Base-by-base conservation (phyloP, 768 basidiomycete species). In the Clitopilus passeckerianus region DNA sequence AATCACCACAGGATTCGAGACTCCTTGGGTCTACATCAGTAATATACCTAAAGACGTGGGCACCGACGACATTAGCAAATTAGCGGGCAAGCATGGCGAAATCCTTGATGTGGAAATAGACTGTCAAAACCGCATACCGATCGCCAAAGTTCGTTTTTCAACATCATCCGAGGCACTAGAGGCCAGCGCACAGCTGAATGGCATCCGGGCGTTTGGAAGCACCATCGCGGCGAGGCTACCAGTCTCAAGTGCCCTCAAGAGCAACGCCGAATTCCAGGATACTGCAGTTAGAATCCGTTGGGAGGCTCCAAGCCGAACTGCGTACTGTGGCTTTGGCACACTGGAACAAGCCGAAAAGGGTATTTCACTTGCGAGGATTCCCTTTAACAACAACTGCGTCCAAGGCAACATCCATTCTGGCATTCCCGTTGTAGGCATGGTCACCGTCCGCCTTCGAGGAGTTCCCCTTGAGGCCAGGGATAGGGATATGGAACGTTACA, bases 1-100 rank as follows among this genome's bases (percentile, higher is more conserved):
- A 0, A 67, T 91, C 6, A 69, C 70, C 6, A 91, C 90, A 1
- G 86, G 86, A 1, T 87, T 91, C 43, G 90, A 93, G 64, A 86
- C 86, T 0, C 80, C 79, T 6, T 84, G 83, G 75, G 66, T 91
- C 8, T 72, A 78, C 35, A 61, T 93, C 1, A 74, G 75, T 5
- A 81, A 86, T 22, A 65, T 92, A 3, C 80, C 82, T 0, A 37
- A 61, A 0, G 60, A 61, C 0, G 72, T 79, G 14, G 69, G 72
- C 1, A 62, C 71, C 0, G 64, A 60, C 0, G 70, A 72, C 0
- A 59, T 92, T 8, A 61, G 61, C 2, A 41, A 64, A 1, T 56
- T 85, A 0, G 71, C 89, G 16, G 53, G 64, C 0, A 70, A 70
- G 0, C 87, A 82, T 61, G 86, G 86, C 0, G 66, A 74, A 16